phyloP scores from a whole-genome alignment of 2,329 filamentous ascomycete genomes.

The Exophiala sideris region DNA sequence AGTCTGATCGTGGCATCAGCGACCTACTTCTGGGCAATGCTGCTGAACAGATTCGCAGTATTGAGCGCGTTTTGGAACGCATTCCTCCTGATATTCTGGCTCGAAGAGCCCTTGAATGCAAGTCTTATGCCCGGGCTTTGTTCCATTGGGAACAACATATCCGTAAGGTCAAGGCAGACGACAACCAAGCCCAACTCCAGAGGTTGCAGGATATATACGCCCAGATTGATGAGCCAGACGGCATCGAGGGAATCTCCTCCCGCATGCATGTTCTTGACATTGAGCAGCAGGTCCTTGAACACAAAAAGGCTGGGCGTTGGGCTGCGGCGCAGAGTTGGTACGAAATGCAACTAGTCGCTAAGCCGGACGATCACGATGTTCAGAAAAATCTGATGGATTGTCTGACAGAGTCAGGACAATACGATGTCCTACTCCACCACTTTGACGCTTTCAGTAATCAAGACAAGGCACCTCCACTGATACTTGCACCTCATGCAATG shows the following conservation, averaged over 20 bases:
- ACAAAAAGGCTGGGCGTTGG: constrained; percentile 91
- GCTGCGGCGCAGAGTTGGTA: constrained; percentile 97
- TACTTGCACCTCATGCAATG: constrained; percentile 75
- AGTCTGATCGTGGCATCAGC: constrained; percentile 20
- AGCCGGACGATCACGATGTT: constrained; percentile 70
- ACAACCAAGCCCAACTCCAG: constrained; percentile 61
- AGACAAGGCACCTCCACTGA: constrained; percentile 41
- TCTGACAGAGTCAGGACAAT: constrained; percentile 90
- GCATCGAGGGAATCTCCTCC: constrained; percentile 88
- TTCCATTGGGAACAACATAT: constrained; percentile 96
- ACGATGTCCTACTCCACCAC: constrained; percentile 83
- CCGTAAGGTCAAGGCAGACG: constrained; percentile 50
- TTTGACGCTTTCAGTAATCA: constrained; percentile 66
- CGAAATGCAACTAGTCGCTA: constrained; percentile 78
- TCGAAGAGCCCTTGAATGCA: constrained; percentile 84
- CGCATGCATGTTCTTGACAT: constrained; percentile 84
- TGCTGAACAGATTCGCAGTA: constrained; percentile 52
- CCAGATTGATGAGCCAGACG: constrained; percentile 96
- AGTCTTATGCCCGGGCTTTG: constrained; percentile 84
- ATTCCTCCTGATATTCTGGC: constrained; percentile 73
- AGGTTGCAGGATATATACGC: constrained; percentile 90
- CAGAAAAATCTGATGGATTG: constrained; percentile 84
- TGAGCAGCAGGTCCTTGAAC: constrained; percentile 87
- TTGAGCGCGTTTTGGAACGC: constrained; percentile 68
- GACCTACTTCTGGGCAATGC: constrained; percentile 19